Evolutionary conservation across 1,284 basidiomycete species (phyloP).

Genomic region (Papiliotrema terrestris): DNA sequence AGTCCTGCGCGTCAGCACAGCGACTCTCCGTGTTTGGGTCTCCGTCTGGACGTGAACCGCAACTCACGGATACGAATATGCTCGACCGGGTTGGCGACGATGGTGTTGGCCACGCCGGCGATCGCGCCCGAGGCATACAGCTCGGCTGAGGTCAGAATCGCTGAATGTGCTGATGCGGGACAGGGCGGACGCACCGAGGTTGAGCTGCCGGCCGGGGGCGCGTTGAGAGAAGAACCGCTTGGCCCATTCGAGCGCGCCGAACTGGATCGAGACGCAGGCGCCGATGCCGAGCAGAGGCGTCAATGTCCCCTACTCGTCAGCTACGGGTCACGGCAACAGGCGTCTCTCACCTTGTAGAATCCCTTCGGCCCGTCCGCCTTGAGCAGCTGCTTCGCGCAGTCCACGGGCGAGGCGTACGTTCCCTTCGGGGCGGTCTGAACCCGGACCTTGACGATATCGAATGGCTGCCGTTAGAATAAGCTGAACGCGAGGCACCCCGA

Average conservation of each 20-base stretch:
- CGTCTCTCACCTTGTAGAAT: slow-evolving; percentile 79
- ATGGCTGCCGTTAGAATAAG: slow-evolving; percentile 54
- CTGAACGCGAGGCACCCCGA: not conserved
- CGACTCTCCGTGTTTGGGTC: not conserved
- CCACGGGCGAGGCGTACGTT: slow-evolving; percentile 80
- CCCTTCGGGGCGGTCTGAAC: slow-evolving; percentile 93
- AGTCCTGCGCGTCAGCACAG: slow-evolving; percentile 56
- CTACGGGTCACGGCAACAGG: not conserved
- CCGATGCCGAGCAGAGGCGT: slow-evolving; percentile 93
- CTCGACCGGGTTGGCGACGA: slow-evolving; percentile 93
- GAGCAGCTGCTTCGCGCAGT: slow-evolving; percentile 82
- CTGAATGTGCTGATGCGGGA: not conserved
- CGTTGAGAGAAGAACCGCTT: slow-evolving; percentile 69
- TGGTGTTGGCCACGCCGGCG: slow-evolving; percentile 85
- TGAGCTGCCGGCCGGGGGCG: slow-evolving; percentile 24
- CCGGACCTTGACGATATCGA: slow-evolving; percentile 93
- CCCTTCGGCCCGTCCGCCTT: slow-evolving; percentile 88
- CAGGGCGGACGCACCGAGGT: slow-evolving; percentile 19
- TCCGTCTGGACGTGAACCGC: not conserved
- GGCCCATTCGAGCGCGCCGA: slow-evolving; percentile 82
- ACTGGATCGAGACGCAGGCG: slow-evolving; percentile 87
- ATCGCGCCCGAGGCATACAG: slow-evolving; percentile 73
- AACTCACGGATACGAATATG: slow-evolving; percentile 90
- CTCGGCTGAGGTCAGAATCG: slow-evolving; percentile 55
- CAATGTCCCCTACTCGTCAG: slow-evolving; percentile 68